Conservation (phyloP, 2,329 filamentous ascomycete genomes). For the Plenodomus tracheiphilus region DNA sequence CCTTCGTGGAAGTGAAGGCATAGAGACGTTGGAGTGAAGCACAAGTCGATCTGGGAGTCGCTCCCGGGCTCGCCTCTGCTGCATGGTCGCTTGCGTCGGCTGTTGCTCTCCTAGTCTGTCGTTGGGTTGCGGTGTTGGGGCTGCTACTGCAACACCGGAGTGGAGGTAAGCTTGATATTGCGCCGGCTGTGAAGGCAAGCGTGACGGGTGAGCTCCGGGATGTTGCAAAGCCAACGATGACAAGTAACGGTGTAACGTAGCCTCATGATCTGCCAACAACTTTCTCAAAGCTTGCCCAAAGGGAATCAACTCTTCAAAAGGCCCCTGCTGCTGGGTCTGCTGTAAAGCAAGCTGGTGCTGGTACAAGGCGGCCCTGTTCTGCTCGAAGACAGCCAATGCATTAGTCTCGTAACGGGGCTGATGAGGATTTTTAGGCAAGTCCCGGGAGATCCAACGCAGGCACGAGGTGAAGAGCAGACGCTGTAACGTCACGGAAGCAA, state of each 20-base stretch:
- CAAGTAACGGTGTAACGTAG: neutral
- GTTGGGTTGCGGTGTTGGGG: neutral
- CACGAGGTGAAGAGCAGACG: constrained; percentile 58
- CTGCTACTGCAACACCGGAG: neutral
- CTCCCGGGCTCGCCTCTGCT: neutral
- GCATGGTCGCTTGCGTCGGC: neutral
- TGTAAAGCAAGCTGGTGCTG: neutral
- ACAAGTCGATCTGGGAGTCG: neutral
- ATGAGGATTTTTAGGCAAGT: neutral
- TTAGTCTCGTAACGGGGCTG: constrained; percentile 10
- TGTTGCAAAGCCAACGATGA: neutral
- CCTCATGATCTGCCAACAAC: neutral
- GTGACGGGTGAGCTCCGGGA: neutral
- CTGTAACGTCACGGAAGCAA: constrained; percentile 59
- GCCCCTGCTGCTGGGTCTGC: neutral
- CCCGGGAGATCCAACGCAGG: constrained; percentile 49
- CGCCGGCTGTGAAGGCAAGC: neutral
- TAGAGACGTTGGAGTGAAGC: neutral
- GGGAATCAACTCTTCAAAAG: neutral
- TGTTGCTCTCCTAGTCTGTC: neutral
- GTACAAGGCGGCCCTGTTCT: constrained; percentile 13
- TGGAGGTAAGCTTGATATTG: neutral
- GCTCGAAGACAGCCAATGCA: constrained; percentile 3
- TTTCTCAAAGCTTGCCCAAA: neutral
- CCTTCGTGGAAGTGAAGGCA: neutral